phyloP scores from a whole-genome alignment of 129 eudicot genomes.

The Helichrysum umbraculigerum region DNA sequence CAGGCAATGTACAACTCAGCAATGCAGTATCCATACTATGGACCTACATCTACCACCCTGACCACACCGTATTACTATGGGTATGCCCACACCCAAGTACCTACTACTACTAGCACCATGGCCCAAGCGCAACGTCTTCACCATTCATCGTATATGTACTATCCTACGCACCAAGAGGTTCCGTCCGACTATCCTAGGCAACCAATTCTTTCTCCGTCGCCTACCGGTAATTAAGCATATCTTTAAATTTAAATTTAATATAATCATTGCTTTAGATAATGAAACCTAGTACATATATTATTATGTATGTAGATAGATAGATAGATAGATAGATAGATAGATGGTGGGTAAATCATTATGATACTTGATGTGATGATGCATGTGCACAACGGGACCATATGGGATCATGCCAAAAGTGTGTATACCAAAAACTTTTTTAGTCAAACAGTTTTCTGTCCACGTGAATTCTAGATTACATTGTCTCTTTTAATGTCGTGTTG shows the following conservation, averaged over 20 bases:
- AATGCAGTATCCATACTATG: constrained; percentile 54
- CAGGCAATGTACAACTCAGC: constrained; percentile 54
- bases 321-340: not conserved
- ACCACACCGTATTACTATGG: constrained; percentile 61
- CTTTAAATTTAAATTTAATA: no score
- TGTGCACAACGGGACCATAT: constrained; percentile 27
- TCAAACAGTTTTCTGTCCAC: constrained; percentile 15
- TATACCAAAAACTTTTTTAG: constrained; percentile 20
- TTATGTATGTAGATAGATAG: no score
- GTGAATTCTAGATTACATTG: constrained; percentile 13
- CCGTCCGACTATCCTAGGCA: constrained; percentile 17
- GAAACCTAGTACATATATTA: not conserved
- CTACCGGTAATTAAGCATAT: constrained; percentile 50
- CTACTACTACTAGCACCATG: constrained; percentile 41
- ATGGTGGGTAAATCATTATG: constrained; percentile 14
- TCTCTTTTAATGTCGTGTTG: not conserved
- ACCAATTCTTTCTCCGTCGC: not conserved
- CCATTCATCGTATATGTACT: constrained; percentile 56
- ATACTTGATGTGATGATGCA: constrained; percentile 13
- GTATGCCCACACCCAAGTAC: constrained; percentile 42
- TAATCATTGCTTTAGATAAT: not conserved
- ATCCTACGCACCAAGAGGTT: constrained; percentile 43
- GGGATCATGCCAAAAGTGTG: constrained; percentile 12
- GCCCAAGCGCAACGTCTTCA: constrained; percentile 50
- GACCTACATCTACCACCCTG: constrained; percentile 44